Percentiles rank a stretch among this genome's conserved stretches.
phyloP scores from a whole-genome alignment of 1,284 basidiomycete genomes.

The Papiliotrema laurentii region DNA sequence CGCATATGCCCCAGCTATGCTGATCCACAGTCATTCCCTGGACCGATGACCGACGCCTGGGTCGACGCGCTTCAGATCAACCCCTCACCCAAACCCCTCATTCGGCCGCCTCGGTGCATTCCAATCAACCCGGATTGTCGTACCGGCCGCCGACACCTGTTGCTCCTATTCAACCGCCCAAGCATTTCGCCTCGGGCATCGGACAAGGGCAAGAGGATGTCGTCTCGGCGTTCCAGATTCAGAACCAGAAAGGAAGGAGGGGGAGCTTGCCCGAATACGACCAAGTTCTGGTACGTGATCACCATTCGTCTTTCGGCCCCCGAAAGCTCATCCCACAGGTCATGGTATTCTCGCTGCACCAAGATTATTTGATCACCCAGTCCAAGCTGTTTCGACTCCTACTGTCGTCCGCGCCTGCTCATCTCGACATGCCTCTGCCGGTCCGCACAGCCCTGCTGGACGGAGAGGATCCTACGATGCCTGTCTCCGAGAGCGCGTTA shows the following conservation, averaged over 20 bases:
- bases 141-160: constrained; percentile 18
- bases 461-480: background rate
- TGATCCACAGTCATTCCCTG: constrained; percentile 15
- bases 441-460: background rate
- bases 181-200: background rate
- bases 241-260: constrained; percentile 11
- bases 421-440: constrained; percentile 8
- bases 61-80: background rate
- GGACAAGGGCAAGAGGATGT: constrained; percentile 5
- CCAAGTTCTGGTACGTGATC: constrained; percentile 11
- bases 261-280: constrained; percentile 19
- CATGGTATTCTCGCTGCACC: constrained; percentile 39
- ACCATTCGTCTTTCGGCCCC: background rate
- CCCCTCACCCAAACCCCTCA: background rate
- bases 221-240: constrained; percentile 10
- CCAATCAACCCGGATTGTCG: constrained; percentile 13
- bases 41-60: background rate
- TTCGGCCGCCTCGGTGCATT: constrained; percentile 9
- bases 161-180: background rate
- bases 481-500: background rate
- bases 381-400: constrained; percentile 40
- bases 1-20: no score
- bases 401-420: constrained; percentile 19
- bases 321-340: constrained; percentile 11
- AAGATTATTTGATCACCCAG: constrained; percentile 45